Conservation (phyloP, 2,329 filamentous ascomycete genomes). For the Botrytis fabae region DNA sequence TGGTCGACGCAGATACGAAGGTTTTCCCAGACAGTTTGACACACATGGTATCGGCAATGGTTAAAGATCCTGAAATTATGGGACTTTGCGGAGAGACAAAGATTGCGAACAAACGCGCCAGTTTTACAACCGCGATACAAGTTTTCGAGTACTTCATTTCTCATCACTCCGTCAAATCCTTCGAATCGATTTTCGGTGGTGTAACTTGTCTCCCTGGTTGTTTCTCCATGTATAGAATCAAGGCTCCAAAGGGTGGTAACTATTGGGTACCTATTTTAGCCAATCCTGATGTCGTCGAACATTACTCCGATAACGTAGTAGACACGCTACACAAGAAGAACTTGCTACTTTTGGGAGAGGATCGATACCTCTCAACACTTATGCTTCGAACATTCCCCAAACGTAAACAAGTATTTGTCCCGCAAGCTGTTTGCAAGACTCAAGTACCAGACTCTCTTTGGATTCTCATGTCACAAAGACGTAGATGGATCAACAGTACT, state of each 20-base stretch:
- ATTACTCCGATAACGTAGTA: conserved; percentile 98
- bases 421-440: conserved; percentile 98
- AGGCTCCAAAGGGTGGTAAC: conserved; percentile 96
- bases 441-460: conserved; percentile 91
- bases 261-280: conserved; percentile 99
- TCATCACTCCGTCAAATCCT: conserved; percentile 93
- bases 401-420: conserved; percentile 97
- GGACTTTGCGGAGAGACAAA: conserved; percentile 98
- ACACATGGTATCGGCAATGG: conserved; percentile 99
- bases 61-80: conserved; percentile 99
- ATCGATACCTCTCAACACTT: conserved; percentile 92
- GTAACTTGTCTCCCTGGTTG: conserved; percentile 97
- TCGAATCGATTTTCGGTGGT: conserved; percentile 98
- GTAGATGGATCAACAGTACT: conserved; percentile 99
- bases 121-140: conserved; percentile 96
- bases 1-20: conserved; percentile 99
- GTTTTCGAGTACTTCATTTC: conserved; percentile 99
- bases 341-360: conserved; percentile 83
- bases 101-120: conserved; percentile 95
- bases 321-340: conserved; percentile 99
- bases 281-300: conserved; percentile 97
- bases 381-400: conserved; percentile 99
- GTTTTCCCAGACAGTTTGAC: conserved; percentile 98
- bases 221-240: conserved; percentile 99
- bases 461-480: conserved; percentile 88